phyloP scores from a whole-genome alignment of 1,284 basidiomycete genomes.

The Coniferiporia sulphurascens region DNA sequence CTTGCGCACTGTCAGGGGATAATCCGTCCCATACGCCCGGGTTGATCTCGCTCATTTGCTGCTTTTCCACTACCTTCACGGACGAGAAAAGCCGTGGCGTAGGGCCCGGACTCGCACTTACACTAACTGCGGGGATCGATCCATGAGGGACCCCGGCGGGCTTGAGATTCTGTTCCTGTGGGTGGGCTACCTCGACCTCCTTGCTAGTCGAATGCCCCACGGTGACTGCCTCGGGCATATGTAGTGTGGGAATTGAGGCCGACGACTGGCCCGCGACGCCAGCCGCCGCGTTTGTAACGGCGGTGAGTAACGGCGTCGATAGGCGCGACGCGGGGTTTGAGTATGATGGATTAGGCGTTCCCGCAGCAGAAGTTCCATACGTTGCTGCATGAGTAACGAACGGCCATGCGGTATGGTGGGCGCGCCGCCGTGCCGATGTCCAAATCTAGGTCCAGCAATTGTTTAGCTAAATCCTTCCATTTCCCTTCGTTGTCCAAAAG shows the following conservation, averaged over 20 bases:
- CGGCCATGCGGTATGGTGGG: slow-evolving; percentile 95
- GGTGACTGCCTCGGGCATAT: slow-evolving; percentile 10
- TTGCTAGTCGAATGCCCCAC: background rate
- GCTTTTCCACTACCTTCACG: slow-evolving; percentile 88
- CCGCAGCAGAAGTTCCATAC: slow-evolving; percentile 11
- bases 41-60: slow-evolving; percentile 97
- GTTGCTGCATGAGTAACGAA: slow-evolving; percentile 54
- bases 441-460: slow-evolving; percentile 63
- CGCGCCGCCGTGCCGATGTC: slow-evolving; percentile 91
- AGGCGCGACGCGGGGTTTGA: slow-evolving; percentile 14
- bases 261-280: background rate
- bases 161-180: background rate
- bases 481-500: background rate
- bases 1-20: slow-evolving; percentile 84
- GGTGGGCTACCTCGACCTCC: background rate
- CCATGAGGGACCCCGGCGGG: background rate
- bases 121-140: slow-evolving; percentile 5
- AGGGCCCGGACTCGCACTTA: slow-evolving; percentile 20
- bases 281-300: slow-evolving; percentile 1
- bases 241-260: background rate
- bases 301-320: slow-evolving; percentile 8
- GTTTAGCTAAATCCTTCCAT: too few species aligned
- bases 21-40: slow-evolving; percentile 96
- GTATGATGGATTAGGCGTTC: slow-evolving; percentile 15
- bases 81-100: slow-evolving; percentile 31